Conservation (phyloP, 2,329 filamentous ascomycete genomes). For the Pseudogymnoascus sp. region DNA sequence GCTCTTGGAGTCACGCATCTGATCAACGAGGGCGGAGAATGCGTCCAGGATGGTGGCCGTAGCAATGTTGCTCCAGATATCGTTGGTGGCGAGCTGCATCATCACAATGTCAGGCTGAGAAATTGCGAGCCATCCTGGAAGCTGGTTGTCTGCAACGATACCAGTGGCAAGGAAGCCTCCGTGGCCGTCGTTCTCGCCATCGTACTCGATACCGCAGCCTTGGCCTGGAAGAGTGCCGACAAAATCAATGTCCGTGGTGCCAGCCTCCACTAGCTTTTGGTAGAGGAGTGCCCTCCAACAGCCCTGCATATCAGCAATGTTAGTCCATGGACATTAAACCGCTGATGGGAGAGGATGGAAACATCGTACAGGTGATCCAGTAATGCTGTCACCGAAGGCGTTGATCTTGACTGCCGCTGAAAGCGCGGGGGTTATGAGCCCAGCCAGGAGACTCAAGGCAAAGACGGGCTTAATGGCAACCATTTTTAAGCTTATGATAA, state of each 20-base stretch:
- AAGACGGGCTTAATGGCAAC: neutral
- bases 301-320: slow-evolving; percentile 9
- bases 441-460: neutral
- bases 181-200: slow-evolving; percentile 39
- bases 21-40: slow-evolving; percentile 32
- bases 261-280: slow-evolving; percentile 26
- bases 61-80: slow-evolving; percentile 32
- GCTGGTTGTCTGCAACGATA: slow-evolving; percentile 32
- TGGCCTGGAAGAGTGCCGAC: slow-evolving; percentile 30
- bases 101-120: slow-evolving; percentile 37
- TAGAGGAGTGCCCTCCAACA: slow-evolving; percentile 32
- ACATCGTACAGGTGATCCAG: neutral
- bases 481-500: slow-evolving; percentile 1
- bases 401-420: neutral
- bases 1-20: slow-evolving; percentile 36
- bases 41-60: slow-evolving; percentile 31
- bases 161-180: slow-evolving; percentile 34
- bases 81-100: slow-evolving; percentile 40
- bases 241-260: slow-evolving; percentile 30
- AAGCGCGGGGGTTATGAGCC: neutral
- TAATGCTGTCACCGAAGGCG: slow-evolving; percentile 1
- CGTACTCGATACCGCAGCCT: slow-evolving; percentile 33
- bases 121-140: slow-evolving; percentile 33
- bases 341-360: neutral
- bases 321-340: neutral